Conservation (phyloP, 176 grass and related monocot genomes). For the Ananas comosus region DNA sequence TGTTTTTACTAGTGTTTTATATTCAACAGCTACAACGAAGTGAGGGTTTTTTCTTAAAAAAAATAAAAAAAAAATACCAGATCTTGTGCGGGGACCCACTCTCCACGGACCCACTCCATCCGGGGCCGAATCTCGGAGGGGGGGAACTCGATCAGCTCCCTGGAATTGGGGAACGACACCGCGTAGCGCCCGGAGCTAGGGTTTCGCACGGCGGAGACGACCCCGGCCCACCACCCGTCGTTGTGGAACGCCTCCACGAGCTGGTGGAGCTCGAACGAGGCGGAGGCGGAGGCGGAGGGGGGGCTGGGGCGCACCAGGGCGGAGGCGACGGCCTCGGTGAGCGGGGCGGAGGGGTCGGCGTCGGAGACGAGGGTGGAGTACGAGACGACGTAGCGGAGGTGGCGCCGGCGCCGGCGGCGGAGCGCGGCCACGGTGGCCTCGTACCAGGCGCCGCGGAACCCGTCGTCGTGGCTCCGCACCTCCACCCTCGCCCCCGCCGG, state of each 20-base stretch:
- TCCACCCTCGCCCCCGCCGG: constrained; percentile 28
- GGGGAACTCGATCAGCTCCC: constrained; percentile 39
- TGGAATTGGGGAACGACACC: constrained; percentile 47
- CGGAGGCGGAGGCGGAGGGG: background rate
- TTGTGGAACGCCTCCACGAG: constrained; percentile 65
- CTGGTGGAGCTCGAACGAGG: constrained; percentile 14
- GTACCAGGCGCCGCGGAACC: constrained; percentile 62
- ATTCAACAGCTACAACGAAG: too few species aligned
- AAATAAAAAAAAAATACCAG: background rate
- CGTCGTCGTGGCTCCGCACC: constrained; percentile 51
- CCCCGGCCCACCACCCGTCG: constrained; percentile 72
- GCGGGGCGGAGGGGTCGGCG: constrained; percentile 13
- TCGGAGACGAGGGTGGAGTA: constrained; percentile 44
- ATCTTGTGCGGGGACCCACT: constrained; percentile 22
- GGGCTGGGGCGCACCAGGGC: constrained; percentile 31
- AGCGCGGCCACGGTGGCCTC: constrained; percentile 36
- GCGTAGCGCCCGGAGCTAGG: constrained; percentile 5
- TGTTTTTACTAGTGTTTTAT: too few species aligned
- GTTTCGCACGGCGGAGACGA: constrained; percentile 19
- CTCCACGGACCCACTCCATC: constrained; percentile 28
- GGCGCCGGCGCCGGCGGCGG: background rate
- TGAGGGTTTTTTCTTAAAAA: too few species aligned
- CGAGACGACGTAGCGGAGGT: constrained; percentile 14
- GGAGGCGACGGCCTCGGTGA: constrained; percentile 32
- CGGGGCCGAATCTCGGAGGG: constrained; percentile 29